phyloP scores from a whole-genome alignment of 1,284 basidiomycete species.

The Apiotrichum sp. region DNA sequence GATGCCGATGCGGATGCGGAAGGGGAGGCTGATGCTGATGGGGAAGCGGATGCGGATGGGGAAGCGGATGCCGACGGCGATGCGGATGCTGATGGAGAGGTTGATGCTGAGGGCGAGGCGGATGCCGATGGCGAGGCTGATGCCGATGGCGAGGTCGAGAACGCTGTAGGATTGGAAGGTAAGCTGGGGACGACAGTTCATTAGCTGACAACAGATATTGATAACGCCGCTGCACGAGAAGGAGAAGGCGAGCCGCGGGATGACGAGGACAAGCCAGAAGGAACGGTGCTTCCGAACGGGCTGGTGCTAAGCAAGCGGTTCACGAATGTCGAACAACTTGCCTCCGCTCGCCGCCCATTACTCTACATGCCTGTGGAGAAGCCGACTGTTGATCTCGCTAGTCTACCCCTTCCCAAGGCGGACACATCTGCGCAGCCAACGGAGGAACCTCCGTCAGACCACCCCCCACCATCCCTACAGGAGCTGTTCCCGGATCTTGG shows the following conservation, averaged over 20 bases:
- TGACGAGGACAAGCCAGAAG: constrained; percentile 14
- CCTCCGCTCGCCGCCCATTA: constrained; percentile 27
- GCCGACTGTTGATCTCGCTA: constrained; percentile 32
- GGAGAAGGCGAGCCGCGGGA: constrained; percentile 13
- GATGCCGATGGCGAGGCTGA: constrained; percentile 18
- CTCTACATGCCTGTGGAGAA: constrained; percentile 29
- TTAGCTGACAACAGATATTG: constrained; percentile 11
- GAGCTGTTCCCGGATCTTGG: constrained; percentile 53
- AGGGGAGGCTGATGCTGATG: not conserved
- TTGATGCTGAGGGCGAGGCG: constrained; percentile 32
- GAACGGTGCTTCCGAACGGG: constrained; percentile 30
- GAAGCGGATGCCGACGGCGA: constrained; percentile 19
- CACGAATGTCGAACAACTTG: constrained; percentile 28
- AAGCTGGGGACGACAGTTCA: not conserved
- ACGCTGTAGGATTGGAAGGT: constrained; percentile 31
- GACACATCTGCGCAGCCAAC: no score
- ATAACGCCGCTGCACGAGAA: constrained; percentile 7
- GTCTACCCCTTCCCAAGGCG: constrained; percentile 14
- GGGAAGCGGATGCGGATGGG: constrained; percentile 14
- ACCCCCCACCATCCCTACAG: constrained; percentile 29
- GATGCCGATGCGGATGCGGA: constrained; percentile 22
- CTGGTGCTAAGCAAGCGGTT: constrained; percentile 37
- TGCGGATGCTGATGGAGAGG: constrained; percentile 14
- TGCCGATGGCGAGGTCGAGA: constrained; percentile 19
- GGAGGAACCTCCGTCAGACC: constrained; percentile 3